These are phyloP conservation scores for Leccinum imitatum DNA, from an alignment of 768 basidiomycete genomes.

Conservation along the genomic window DNA sequence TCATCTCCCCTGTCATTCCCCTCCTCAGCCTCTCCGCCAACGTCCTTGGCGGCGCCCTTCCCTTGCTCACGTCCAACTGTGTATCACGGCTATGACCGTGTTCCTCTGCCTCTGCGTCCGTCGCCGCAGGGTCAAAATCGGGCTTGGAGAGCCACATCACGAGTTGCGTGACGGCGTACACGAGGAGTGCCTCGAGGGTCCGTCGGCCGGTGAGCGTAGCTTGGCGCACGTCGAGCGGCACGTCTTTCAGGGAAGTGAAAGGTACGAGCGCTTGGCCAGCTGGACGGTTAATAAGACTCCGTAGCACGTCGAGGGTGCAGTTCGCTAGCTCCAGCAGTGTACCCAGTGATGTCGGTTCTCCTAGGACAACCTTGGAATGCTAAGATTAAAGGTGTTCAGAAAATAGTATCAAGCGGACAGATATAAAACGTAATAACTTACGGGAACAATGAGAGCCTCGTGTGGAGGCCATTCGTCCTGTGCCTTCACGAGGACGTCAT, in stretches of 20 bases:
- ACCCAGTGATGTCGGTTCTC: conserved; percentile 81
- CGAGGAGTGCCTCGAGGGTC: conserved; percentile 61
- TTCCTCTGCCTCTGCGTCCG: conserved; percentile 49
- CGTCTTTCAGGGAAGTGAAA: conserved; percentile 28
- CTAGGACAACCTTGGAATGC: conserved; percentile 83
- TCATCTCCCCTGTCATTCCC: conserved; percentile 82
- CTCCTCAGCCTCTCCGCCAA: conserved; percentile 66
- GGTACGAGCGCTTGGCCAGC: conserved; percentile 52
- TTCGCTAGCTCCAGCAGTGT: conserved; percentile 86
- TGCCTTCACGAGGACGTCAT: conserved; percentile 60
- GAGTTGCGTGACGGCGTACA: conserved; percentile 76
- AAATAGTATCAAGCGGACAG: neutral
- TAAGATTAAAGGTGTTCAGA: conserved; percentile 30
- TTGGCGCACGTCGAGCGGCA: conserved; percentile 49
- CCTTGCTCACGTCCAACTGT: conserved; percentile 31
- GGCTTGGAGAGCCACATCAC: conserved; percentile 77
- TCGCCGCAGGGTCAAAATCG: conserved; percentile 50
- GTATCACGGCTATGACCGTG: conserved; percentile 13
- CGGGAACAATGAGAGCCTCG: conserved; percentile 71
- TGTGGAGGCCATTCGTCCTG: conserved; percentile 71
- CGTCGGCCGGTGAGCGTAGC: conserved; percentile 57
- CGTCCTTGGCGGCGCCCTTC: conserved; percentile 43
- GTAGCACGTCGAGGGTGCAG: conserved; percentile 70
- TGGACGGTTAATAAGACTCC: conserved; percentile 62
- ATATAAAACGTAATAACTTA: conserved; percentile 37